These are phyloP conservation scores for Endocarpon pusillum DNA, from an alignment of 495 filamentous ascomycete genomes.

Conservation along the genomic window DNA sequence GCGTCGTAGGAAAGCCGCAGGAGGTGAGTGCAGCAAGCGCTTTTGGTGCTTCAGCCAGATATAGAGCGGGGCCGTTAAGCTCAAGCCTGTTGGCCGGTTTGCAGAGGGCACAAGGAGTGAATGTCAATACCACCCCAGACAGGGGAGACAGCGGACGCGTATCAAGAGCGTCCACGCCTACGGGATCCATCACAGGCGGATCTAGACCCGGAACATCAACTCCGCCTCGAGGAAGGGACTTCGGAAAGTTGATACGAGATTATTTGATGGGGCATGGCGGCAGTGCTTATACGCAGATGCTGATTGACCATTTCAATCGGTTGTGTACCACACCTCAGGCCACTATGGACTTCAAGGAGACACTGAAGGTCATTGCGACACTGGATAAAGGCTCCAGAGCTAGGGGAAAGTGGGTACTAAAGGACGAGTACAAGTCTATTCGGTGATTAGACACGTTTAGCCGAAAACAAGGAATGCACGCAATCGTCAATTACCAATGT, in stretches of 20 bases:
- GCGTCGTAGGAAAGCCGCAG: constrained; percentile 45
- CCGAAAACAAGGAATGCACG: no score
- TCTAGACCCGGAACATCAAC: constrained; percentile 12
- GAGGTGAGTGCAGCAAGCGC: constrained; percentile 21
- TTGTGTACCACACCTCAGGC: constrained; percentile 35
- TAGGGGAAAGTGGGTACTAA: constrained; percentile 43
- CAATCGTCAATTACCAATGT: no score
- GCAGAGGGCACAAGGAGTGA: constrained; percentile 27
- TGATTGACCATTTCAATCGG: constrained; percentile 68
- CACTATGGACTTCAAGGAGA: constrained; percentile 45
- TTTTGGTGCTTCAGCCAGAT: constrained; percentile 10
- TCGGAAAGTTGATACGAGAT: constrained; percentile 54
- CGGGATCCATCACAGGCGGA: constrained; percentile 17
- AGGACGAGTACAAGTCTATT: constrained; percentile 33
- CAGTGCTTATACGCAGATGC: constrained; percentile 49
- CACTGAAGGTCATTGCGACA: constrained; percentile 38
- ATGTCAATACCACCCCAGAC: constrained; percentile 9
- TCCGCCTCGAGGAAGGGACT: constrained; percentile 29
- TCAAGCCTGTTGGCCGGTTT: constrained; percentile 44
- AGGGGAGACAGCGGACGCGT: neutral
- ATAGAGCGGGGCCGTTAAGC: constrained; percentile 25
- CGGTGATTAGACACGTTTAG: neutral
- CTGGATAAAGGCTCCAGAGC: constrained; percentile 37
- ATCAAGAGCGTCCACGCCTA: constrained; percentile 1
- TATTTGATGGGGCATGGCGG: constrained; percentile 59